phyloP scores from a whole-genome alignment of 2,329 filamentous ascomycete species.

The Blastomyces gilchristii region DNA sequence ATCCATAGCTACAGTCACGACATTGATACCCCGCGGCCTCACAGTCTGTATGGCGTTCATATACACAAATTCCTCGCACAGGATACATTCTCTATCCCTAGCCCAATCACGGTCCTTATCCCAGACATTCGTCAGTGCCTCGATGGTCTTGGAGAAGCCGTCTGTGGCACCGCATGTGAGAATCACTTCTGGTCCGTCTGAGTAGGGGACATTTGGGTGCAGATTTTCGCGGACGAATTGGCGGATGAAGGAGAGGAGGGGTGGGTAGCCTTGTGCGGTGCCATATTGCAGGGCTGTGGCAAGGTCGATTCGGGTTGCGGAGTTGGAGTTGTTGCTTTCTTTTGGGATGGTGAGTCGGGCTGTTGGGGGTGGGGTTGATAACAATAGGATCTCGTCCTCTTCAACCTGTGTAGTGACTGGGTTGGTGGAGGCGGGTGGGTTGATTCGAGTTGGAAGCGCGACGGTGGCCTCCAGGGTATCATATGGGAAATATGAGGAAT shows the following conservation, averaged over 20 bases:
- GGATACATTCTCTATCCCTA: conserved; percentile 60
- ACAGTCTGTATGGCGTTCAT: conserved; percentile 62
- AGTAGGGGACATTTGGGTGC: conserved; percentile 73
- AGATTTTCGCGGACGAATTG: conserved; percentile 67
- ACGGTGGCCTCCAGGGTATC: conserved; percentile 79
- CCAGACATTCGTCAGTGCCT: conserved; percentile 69
- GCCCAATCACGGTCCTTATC: conserved; percentile 56
- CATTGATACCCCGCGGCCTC: conserved; percentile 58
- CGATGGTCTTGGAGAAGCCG: conserved; percentile 67
- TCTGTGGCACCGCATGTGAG: conserved; percentile 77
- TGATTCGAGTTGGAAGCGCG: conserved; percentile 56
- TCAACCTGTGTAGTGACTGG: conserved; percentile 29
- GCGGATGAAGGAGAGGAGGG: conserved; percentile 65
- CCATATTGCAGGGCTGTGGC: conserved; percentile 80
- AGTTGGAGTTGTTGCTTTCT: conserved; percentile 47
- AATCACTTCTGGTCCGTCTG: conserved; percentile 63
- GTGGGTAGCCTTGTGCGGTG: conserved; percentile 68
- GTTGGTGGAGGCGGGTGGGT: conserved; percentile 38
- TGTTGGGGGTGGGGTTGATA: conserved; percentile 21
- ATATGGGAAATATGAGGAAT: conserved; percentile 74
- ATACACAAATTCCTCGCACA: conserved; percentile 74
- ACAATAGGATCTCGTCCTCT: conserved; percentile 25
- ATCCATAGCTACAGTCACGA: conserved; percentile 66
- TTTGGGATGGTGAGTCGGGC: conserved; percentile 63
- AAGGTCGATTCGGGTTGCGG: conserved; percentile 64